Conservation (phyloP, 2,329 filamentous ascomycete species). For the Blumeria graminis region DNA sequence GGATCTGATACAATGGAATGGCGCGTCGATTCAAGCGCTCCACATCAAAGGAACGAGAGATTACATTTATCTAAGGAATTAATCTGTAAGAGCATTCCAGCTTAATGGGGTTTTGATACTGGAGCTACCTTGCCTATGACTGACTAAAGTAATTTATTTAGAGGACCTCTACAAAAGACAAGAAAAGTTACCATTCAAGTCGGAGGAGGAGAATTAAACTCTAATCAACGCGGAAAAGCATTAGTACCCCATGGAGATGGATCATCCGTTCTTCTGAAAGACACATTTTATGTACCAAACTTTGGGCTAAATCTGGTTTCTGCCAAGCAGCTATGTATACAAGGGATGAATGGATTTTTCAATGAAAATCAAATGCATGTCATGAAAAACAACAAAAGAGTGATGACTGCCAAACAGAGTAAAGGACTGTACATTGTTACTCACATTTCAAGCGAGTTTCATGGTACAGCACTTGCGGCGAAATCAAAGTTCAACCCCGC, state of each 20-base stretch:
- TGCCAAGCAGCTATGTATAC: background rate
- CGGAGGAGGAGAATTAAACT: no score
- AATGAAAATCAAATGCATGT: background rate
- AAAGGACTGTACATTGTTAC: background rate
- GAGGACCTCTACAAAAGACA: background rate
- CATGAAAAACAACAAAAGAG: background rate
- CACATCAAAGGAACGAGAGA: no score
- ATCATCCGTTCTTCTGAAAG: background rate
- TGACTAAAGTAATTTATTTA: background rate
- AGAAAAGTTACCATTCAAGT: no score
- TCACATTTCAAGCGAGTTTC: no score
- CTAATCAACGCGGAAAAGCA: background rate
- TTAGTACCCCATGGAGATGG: background rate
- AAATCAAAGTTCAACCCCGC: background rate
- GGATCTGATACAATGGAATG: no score
- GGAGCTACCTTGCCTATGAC: background rate
- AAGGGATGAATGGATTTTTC: background rate
- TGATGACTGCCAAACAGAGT: background rate
- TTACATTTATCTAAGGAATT: background rate
- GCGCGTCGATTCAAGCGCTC: no score
- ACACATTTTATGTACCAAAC: background rate
- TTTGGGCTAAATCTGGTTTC: background rate
- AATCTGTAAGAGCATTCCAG: background rate
- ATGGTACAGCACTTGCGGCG: no score
- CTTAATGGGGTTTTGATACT: background rate